Percentiles rank a stretch among this genome's conserved stretches.
phyloP scores from a whole-genome alignment of 306 rosid species.

The Vicia villosa region DNA sequence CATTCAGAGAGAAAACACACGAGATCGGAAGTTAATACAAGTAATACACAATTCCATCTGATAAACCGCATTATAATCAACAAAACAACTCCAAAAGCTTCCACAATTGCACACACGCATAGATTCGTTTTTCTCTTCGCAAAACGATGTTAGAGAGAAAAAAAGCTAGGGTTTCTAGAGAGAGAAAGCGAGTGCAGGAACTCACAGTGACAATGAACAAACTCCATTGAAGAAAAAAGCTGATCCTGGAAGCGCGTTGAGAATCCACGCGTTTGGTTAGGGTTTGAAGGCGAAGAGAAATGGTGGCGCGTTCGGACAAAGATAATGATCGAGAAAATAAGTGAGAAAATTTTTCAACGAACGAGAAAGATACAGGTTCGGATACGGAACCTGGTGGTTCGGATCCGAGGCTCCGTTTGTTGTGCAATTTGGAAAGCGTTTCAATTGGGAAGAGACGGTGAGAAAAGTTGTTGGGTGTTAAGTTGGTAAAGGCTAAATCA shows the following conservation, averaged over 20 bases:
- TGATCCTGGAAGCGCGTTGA: constrained; percentile 56
- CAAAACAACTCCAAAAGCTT: constrained; percentile 33
- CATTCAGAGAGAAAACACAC: constrained; percentile 36
- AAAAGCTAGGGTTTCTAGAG: constrained; percentile 29
- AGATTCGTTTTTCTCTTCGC: constrained; percentile 41
- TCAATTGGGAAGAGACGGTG: constrained; percentile 9
- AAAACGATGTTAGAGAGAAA: not conserved
- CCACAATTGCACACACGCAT: constrained; percentile 43
- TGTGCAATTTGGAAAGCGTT: constrained; percentile 37
- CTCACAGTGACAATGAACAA: constrained; percentile 67
- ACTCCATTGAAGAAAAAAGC: constrained; percentile 52
- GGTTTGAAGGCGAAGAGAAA: constrained; percentile 43
- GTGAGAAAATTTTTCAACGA: constrained; percentile 81
- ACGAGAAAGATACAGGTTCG: constrained; percentile 56
- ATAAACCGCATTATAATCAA: constrained; percentile 32
- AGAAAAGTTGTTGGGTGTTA: constrained; percentile 50
- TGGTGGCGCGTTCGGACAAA: constrained; percentile 50
- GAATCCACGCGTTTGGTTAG: constrained; percentile 49
- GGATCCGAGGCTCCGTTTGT: constrained; percentile 61
- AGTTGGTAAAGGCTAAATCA: constrained; percentile 32
- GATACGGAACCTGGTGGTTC: constrained; percentile 34
- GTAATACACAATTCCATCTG: constrained; percentile 38
- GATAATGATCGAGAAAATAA: constrained; percentile 73
- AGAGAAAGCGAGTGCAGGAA: constrained; percentile 32
- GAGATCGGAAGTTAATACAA: constrained; percentile 45